Evolutionary conservation across 352 stramenopile species (phyloP).

Genomic region (Globisporangium cederbergense): DNA sequence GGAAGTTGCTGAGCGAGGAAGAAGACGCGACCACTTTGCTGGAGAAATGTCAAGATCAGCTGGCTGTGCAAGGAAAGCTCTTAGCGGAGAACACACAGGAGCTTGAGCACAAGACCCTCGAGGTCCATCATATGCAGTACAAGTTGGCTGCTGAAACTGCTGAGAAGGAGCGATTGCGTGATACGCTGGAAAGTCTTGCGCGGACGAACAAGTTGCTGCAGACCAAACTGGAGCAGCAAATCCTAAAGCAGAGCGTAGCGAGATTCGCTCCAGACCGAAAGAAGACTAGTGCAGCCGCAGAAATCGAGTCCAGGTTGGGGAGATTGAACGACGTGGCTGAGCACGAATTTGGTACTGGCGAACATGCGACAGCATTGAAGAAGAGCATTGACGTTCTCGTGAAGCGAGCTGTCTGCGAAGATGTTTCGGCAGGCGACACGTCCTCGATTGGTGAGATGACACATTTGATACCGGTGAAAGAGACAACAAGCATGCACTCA

Average conservation of each 20-base stretch:
- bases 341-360: background rate
- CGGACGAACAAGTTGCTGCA: constrained; percentile 64
- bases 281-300: constrained; percentile 10
- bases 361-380: background rate
- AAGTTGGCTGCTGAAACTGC: constrained; percentile 27
- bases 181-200: constrained; percentile 46
- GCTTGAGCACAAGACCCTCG: constrained; percentile 44
- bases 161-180: constrained; percentile 31
- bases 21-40: constrained; percentile 30
- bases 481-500: background rate
- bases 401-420: constrained; percentile 5
- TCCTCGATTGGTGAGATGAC: background rate
- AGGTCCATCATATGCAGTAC: constrained; percentile 40
- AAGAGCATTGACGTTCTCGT: background rate
- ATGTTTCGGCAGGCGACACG: background rate
- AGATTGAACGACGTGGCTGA: background rate
- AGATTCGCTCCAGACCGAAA: constrained; percentile 27
- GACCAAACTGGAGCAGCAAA: constrained; percentile 59
- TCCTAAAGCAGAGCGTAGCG: constrained; percentile 50
- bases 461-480: background rate
- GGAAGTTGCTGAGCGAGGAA: constrained; percentile 24
- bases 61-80: constrained; percentile 47
- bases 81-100: constrained; percentile 64
- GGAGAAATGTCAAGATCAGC: constrained; percentile 43
- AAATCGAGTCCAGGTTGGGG: background rate